Evolutionary conservation across 108 stramenopile species (phyloP).

Genomic region (Cyclotella distinguenda): DNA sequence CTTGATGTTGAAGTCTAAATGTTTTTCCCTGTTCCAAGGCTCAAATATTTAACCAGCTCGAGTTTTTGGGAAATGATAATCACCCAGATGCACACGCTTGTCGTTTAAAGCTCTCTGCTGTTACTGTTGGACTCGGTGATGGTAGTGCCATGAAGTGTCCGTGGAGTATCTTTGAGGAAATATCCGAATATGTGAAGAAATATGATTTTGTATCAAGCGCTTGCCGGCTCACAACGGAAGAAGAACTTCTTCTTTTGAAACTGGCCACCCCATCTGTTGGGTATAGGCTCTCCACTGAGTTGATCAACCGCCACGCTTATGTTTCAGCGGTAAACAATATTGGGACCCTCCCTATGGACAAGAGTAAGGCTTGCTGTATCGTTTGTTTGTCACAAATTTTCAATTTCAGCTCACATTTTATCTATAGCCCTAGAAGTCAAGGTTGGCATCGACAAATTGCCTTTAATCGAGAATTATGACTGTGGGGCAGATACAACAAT

Average conservation of each 20-base stretch:
- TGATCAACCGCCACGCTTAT: constrained; percentile 83
- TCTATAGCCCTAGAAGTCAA: constrained; percentile 28
- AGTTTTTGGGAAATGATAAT: constrained; percentile 90
- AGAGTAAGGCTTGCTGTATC: too few species aligned
- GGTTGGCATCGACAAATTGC: constrained; percentile 76
- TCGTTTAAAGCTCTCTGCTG: constrained; percentile 89
- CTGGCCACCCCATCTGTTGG: constrained; percentile 72
- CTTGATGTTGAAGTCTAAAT: too few species aligned
- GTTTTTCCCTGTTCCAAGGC: too few species aligned
- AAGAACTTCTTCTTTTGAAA: constrained; percentile 88
- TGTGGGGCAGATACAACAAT: constrained; percentile 76
- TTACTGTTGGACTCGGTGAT: constrained; percentile 84
- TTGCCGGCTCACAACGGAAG: constrained; percentile 87
- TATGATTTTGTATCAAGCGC: constrained; percentile 86
- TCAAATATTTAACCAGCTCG: constrained; percentile 92
- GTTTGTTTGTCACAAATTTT: too few species aligned
- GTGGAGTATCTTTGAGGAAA: constrained; percentile 88
- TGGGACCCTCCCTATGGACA: constrained; percentile 68
- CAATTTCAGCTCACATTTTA: constrained; percentile 40
- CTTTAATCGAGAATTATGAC: constrained; percentile 84
- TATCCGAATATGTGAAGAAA: constrained; percentile 87
- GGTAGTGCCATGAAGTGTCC: constrained; percentile 89
- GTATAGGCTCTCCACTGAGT: constrained; percentile 62
- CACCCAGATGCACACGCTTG: constrained; percentile 97
- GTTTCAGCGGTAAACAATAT: constrained; percentile 85